Percentiles rank a stretch among this genome's conserved stretches.
Conservation (phyloP, 225 moss, liverwort and hornwort species). For the Marchantia polymorpha region DNA sequence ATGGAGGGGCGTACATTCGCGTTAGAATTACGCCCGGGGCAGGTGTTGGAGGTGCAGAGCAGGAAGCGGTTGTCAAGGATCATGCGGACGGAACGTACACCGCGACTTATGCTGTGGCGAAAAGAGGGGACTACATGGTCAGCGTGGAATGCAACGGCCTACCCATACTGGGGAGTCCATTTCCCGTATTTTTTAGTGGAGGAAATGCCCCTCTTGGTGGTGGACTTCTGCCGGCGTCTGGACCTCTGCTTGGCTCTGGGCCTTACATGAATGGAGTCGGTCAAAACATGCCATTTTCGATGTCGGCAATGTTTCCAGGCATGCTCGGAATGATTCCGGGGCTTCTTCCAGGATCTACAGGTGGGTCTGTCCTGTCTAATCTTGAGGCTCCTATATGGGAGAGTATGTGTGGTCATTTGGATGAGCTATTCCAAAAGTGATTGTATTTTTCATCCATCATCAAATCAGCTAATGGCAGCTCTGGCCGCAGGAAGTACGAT, state of each 20-base stretch:
- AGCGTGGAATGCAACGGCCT: conserved; percentile 94
- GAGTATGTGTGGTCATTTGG: conserved; percentile 59
- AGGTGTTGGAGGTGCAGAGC: conserved; percentile 86
- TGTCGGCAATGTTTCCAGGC: conserved; percentile 93
- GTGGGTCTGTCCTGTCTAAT: conserved; percentile 59
- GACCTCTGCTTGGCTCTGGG: conserved; percentile 66
- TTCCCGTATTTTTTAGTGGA: conserved; percentile 98
- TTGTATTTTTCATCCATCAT: conserved; percentile 56
- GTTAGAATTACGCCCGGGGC: conserved; percentile 94
- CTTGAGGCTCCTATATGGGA: conserved; percentile 63
- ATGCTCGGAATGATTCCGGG: conserved; percentile 92
- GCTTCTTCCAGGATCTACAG: conserved; percentile 68
- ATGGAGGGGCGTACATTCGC: conserved; percentile 95
- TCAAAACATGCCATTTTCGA: conserved; percentile 70
- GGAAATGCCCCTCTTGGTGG: conserved; percentile 77
- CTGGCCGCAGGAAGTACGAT: conserved; percentile 88
- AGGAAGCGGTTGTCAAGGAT: conserved; percentile 99
- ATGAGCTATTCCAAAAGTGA: conserved; percentile 56
- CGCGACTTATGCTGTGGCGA: conserved; percentile 95
- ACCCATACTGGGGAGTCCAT: conserved; percentile 82
- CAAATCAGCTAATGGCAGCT: conserved; percentile 51
- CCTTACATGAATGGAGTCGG: conserved; percentile 72
- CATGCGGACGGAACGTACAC: conserved; percentile 97
- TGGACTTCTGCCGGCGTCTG: conserved; percentile 63
- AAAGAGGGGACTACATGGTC: conserved; percentile 97